A percentile compares a stretch with the other conserved stretches of the same genome.
These are phyloP conservation scores for Lepiota brunneoincarnata DNA, from an alignment of 768 basidiomycete genomes.

Conservation along the genomic window DNA sequence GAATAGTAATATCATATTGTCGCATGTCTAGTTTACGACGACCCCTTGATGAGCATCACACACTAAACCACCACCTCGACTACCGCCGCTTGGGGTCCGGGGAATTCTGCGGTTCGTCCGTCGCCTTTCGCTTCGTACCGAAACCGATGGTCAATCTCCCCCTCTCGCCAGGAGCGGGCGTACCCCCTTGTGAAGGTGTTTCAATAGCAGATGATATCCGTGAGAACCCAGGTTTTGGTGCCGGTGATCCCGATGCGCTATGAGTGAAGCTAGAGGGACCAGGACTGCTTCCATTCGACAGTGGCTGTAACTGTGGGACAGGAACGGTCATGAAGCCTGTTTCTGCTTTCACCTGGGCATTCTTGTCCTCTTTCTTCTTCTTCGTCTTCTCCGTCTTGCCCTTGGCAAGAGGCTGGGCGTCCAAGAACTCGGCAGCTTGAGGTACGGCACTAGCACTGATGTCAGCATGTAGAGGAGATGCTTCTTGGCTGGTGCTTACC, in stretches of 20 bases:
- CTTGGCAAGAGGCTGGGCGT: conserved; percentile 77
- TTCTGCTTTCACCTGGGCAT: conserved; percentile 41
- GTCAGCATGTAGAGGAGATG: conserved; percentile 9
- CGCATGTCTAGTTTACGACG: conserved; percentile 1
- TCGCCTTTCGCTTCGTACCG: conserved; percentile 77
- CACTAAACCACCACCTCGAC: conserved; percentile 1
- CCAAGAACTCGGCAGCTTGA: conserved; percentile 79
- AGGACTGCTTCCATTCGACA: conserved; percentile 47
- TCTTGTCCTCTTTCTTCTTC: conserved; percentile 75
- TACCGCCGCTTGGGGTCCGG: conserved; percentile 63
- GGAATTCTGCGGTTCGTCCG: conserved; percentile 61
- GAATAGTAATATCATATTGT: background rate
- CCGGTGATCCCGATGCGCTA: conserved; percentile 55
- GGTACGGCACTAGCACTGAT: conserved; percentile 68
- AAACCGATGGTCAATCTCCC: conserved; percentile 78
- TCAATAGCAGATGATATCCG: conserved; percentile 62
- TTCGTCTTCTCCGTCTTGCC: conserved; percentile 82
- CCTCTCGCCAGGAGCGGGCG: conserved; percentile 62
- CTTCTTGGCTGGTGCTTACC: conserved; percentile 44
- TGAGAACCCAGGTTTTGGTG: conserved; percentile 73
- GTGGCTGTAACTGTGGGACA: conserved; percentile 43
- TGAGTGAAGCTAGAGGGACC: conserved; percentile 28
- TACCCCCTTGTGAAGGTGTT: conserved; percentile 49
- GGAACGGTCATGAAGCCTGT: conserved; percentile 75
- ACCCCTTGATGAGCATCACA: background rate